Base-by-base conservation (phyloP, 1,284 basidiomycete species). In the Rhodotorula mucilaginosa region DNA sequence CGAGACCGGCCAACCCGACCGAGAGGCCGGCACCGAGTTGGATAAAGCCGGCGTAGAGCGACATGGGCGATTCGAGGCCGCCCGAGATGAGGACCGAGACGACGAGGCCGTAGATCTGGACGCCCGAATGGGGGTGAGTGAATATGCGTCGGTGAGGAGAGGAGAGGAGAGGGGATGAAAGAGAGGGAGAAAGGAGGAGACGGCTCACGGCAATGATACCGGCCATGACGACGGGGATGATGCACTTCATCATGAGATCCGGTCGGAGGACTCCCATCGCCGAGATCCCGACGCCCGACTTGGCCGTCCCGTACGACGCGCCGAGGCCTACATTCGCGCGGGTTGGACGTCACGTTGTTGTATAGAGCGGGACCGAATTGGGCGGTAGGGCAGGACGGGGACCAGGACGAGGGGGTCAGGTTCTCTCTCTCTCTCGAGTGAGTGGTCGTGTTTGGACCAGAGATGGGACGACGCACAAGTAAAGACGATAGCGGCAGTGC, bases 401-500 rank as follows among this genome's bases (percentile, higher is more conserved):
- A 16, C n/a, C 12, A 51, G 57, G 52, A 26, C 19, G 58, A 21
- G 10, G 5, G 39, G 19, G 31, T 21, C 13, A 16, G 19, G 19
- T 26, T 39, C 23, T 15, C n/a, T 15, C 3, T 15, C 13, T 10
- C 26, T 26, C 26, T 26, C 26, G 26, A 26, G 26, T 26, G 19
- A 7, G 34, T n/a, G 23, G 7, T 5, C 13, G n/a, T n/a, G 13
- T 6, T 18, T 2, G 39, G 44, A 16, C 26, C 3, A 26, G 26
- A 26, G 19, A 48, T 2, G n/a, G 51, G 4, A 39, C 5, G 19
- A 87, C 91, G 85, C 81, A 94, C 93, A 96, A 78, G 95, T 97
- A 84, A 97, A 97, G 80, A 97, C 91, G 81, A 97, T 97, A 79
- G 95, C 93, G 81, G 90, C 88, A 71, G 95, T 94, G 86, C 93